These are phyloP conservation scores for Aspergillus affinis DNA, from an alignment of 495 filamentous ascomycete species.

Conservation along the genomic window DNA sequence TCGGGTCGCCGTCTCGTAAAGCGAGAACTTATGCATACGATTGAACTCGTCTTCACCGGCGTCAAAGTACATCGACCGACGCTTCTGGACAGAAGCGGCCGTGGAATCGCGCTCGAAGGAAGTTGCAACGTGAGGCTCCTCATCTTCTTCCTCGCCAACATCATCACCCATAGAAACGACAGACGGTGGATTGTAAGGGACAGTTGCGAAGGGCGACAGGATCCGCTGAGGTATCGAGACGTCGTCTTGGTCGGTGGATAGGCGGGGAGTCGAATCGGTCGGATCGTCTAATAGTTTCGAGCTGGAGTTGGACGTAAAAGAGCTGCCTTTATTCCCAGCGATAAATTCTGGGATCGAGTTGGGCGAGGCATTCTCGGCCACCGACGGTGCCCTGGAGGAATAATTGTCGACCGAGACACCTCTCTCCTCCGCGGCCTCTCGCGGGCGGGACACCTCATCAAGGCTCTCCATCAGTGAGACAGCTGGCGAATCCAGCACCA, in stretches of 20 bases:
- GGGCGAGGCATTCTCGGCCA: slow-evolving; percentile 15
- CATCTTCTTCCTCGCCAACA: slow-evolving; percentile 37
- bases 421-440: slow-evolving; percentile 18
- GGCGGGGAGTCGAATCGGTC: slow-evolving; percentile 9
- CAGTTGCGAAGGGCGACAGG: slow-evolving; percentile 23
- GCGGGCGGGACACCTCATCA: slow-evolving; percentile 31
- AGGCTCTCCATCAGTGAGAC: slow-evolving; percentile 37
- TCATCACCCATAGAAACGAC: slow-evolving; percentile 27
- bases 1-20: slow-evolving; percentile 90
- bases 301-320: slow-evolving; percentile 16
- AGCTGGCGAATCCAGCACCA: slow-evolving; percentile 2
- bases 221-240: slow-evolving; percentile 8
- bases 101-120: slow-evolving; percentile 46
- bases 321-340: slow-evolving; percentile 12
- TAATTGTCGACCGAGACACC: slow-evolving; percentile 11
- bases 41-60: slow-evolving; percentile 67
- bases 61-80: slow-evolving; percentile 53
- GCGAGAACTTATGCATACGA: slow-evolving; percentile 91
- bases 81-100: slow-evolving; percentile 37
- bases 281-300: slow-evolving; percentile 17
- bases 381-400: slow-evolving; percentile 19
- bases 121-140: slow-evolving; percentile 42
- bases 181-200: slow-evolving; percentile 27
- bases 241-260: slow-evolving; percentile 19
- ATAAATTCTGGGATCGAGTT: slow-evolving; percentile 14